A percentile compares a stretch with the other conserved stretches of the same genome.
Conservation (phyloP, 108 stramenopile species). For the Nannochloropsis salina region DNA sequence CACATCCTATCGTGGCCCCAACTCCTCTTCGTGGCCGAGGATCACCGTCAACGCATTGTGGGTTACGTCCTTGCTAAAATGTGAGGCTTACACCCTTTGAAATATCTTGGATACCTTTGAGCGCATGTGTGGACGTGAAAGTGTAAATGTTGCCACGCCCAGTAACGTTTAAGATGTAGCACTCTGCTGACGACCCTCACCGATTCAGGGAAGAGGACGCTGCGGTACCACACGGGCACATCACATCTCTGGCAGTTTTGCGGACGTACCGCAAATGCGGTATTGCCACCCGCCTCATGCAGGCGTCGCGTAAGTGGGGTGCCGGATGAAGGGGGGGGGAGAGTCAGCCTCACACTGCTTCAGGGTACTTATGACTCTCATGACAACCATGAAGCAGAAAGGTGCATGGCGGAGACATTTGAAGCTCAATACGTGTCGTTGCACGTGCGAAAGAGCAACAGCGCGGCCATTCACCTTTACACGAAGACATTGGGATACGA, state of each 20-base stretch:
- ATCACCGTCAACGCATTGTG: constrained; percentile 70
- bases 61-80: constrained; percentile 99
- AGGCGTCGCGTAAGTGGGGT: constrained; percentile 24
- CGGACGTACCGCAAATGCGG: constrained; percentile 79
- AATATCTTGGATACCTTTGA: not conserved
- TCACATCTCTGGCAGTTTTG: constrained; percentile 93
- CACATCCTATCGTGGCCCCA: constrained; percentile 96
- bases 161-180: no score
- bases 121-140: no score
- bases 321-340: not conserved
- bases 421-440: constrained; percentile 86
- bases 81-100: constrained; percentile 35
- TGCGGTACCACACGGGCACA: constrained; percentile 73
- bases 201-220: constrained; percentile 59
- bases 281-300: constrained; percentile 52
- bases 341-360: not conserved
- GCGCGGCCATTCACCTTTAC: constrained; percentile 96
- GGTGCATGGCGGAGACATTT: constrained; percentile 86
- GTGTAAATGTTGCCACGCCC: no score
- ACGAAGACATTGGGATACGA: constrained; percentile 81
- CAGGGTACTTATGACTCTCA: not conserved
- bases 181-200: no score
- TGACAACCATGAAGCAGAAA: constrained; percentile 50
- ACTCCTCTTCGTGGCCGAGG: constrained; percentile 92
- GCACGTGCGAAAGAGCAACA: constrained; percentile 93